Evolutionary conservation across 805 yeast species (phyloP).

Genomic region (Grigorovia transvaalensis): DNA sequence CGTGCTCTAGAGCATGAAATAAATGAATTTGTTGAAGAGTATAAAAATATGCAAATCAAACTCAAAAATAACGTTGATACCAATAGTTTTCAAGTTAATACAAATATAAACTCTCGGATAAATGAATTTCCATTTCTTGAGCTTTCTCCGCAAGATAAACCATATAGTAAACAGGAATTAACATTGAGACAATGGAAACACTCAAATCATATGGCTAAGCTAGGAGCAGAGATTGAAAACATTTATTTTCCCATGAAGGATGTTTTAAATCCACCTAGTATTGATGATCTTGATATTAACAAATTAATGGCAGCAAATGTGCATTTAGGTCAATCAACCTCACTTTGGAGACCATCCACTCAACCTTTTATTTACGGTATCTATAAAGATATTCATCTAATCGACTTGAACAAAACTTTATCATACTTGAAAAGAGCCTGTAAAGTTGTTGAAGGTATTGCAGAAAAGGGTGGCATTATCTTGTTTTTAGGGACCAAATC

Average conservation of each 20-base stretch:
- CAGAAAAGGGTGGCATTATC: slow-evolving; percentile 75
- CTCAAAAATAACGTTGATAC: background rate
- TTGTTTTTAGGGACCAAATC: slow-evolving; percentile 76
- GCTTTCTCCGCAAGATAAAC: slow-evolving; percentile 43
- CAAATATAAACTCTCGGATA: slow-evolving; percentile 2
- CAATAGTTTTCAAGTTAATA: background rate
- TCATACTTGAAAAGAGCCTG: slow-evolving; percentile 68
- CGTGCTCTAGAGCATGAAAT: slow-evolving; percentile 25
- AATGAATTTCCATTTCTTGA: slow-evolving; percentile 45
- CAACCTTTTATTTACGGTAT: slow-evolving; percentile 83
- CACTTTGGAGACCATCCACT: slow-evolving; percentile 67
- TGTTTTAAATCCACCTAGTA: slow-evolving; percentile 45
- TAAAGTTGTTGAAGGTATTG: slow-evolving; percentile 74
- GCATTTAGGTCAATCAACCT: slow-evolving; percentile 85
- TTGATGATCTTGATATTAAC: slow-evolving; percentile 52
- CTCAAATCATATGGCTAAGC: slow-evolving; percentile 38
- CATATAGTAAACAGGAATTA: slow-evolving; percentile 71
- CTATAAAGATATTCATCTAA: slow-evolving; percentile 83
- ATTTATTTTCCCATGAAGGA: slow-evolving; percentile 66
- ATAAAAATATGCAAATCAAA: slow-evolving; percentile 3
- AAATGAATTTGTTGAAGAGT: slow-evolving; percentile 20
- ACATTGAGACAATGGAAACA: slow-evolving; percentile 64
- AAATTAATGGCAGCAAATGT: slow-evolving; percentile 84
- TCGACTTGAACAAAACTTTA: slow-evolving; percentile 80
- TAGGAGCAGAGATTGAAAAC: slow-evolving; percentile 54